Conservation (phyloP, 208 protist species). For the Trypanosoma congolense region DNA sequence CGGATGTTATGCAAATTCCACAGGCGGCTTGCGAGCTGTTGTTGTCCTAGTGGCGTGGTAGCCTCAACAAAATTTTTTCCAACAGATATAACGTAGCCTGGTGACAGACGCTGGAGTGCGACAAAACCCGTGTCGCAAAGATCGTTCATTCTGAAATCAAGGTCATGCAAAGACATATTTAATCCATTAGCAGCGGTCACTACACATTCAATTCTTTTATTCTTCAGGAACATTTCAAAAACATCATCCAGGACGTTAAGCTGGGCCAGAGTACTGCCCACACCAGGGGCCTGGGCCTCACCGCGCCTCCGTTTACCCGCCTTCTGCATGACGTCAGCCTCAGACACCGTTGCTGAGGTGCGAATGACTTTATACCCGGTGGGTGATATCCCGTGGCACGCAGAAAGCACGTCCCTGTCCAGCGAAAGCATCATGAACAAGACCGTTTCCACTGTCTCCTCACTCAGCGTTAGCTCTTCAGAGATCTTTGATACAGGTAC, state of each 20-base stretch:
- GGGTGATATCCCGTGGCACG: conserved; percentile 37
- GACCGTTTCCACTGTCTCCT: conserved; percentile 77
- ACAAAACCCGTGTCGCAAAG: conserved; percentile 32
- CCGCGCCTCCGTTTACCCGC: conserved; percentile 21
- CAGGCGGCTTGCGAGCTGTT: conserved; percentile 1
- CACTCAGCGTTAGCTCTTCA: conserved; percentile 47
- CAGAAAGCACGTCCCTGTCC: conserved; percentile 28
- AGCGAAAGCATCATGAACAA: conserved; percentile 61
- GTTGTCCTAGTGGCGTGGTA: conserved; percentile 24
- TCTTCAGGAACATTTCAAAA: conserved; percentile 41
- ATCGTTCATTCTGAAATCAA: conserved; percentile 61
- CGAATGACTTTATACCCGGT: conserved; percentile 38
- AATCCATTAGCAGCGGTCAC: conserved; percentile 56
- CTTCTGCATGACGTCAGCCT: not conserved
- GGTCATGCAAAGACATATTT: conserved; percentile 45
- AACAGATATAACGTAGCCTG: conserved; percentile 22
- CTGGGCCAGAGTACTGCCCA: conserved; percentile 52
- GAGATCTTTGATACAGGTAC: conserved; percentile 55
- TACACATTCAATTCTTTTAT: conserved; percentile 36
- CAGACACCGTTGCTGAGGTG: conserved; percentile 1
- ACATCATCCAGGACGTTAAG: conserved; percentile 56
- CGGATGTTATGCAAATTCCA: conserved; percentile 22
- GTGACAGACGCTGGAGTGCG: conserved; percentile 17
- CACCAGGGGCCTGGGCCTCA: conserved; percentile 18
- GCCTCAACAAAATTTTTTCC: conserved; percentile 27